Conservation (phyloP, 208 protist species). For the Lotmaria passim region DNA sequence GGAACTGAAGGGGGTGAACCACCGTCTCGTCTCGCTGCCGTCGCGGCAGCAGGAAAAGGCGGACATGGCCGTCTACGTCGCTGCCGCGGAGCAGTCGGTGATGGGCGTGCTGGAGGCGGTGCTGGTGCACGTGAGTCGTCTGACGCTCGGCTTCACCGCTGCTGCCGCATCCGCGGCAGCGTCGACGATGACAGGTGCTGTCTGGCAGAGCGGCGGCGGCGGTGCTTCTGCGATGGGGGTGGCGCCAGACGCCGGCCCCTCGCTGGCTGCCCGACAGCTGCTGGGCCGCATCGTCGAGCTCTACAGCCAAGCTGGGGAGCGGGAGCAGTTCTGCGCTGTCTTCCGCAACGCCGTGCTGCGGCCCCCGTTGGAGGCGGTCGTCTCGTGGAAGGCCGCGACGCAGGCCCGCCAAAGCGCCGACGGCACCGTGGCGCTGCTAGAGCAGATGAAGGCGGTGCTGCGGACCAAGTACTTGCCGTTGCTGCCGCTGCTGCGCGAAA, state of each 20-base stretch:
- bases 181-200: not conserved
- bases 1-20: conserved; percentile 31
- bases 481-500: conserved; percentile 56
- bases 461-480: conserved; percentile 46
- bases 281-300: conserved; percentile 49
- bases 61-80: conserved; percentile 25
- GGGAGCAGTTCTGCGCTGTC: conserved; percentile 61
- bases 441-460: conserved; percentile 47
- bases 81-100: conserved; percentile 29
- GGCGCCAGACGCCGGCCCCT: not conserved
- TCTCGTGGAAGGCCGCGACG: conserved; percentile 85
- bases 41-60: conserved; percentile 29
- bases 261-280: conserved; percentile 13
- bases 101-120: conserved; percentile 35
- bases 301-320: conserved; percentile 48
- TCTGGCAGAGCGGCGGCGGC: too few species aligned
- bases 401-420: conserved; percentile 71
- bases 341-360: conserved; percentile 66
- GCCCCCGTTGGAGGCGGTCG: conserved; percentile 59
- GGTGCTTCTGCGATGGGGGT: not conserved
- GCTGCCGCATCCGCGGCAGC: not conserved
- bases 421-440: conserved; percentile 61
- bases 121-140: conserved; percentile 26
- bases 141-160: not conserved
- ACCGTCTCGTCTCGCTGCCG: conserved; percentile 22